Conservation (phyloP, 805 yeast genomes). For the Candida koratica region DNA sequence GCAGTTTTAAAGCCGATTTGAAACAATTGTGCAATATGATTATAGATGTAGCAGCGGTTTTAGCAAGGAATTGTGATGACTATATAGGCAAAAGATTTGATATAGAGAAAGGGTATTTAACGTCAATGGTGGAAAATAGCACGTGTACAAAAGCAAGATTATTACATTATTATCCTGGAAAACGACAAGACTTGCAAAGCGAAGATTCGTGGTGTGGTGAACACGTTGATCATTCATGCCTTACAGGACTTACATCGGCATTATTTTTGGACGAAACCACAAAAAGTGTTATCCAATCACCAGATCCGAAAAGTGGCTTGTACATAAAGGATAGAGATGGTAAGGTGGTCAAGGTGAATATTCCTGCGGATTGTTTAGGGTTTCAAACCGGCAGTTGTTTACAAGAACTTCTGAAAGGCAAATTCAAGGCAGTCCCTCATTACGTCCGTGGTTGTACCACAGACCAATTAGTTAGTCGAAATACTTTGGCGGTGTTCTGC, state of each 20-base stretch:
- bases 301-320: slow-evolving; percentile 47
- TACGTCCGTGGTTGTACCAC: slow-evolving; percentile 44
- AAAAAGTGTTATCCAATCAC: slow-evolving; percentile 26
- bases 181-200: slow-evolving; percentile 2
- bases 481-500: slow-evolving; percentile 59
- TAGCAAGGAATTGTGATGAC: slow-evolving; percentile 53
- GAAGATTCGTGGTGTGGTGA: slow-evolving; percentile 58
- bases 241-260: slow-evolving; percentile 58
- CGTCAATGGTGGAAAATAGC: slow-evolving; percentile 44
- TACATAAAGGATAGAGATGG: slow-evolving; percentile 47
- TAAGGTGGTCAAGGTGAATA: slow-evolving; percentile 44
- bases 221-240: slow-evolving; percentile 56
- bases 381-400: slow-evolving; percentile 60
- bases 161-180: slow-evolving; percentile 48
- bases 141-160: slow-evolving; percentile 57
- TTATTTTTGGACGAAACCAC: slow-evolving; percentile 41
- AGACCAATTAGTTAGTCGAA: slow-evolving; percentile 38
- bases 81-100: slow-evolving; percentile 30
- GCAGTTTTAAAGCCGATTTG: slow-evolving; percentile 32
- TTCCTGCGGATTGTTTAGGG: slow-evolving; percentile 53
- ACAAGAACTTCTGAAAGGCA: slow-evolving; percentile 45
- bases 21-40: slow-evolving; percentile 43
- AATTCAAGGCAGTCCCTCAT: slow-evolving; percentile 57
- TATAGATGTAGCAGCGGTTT: slow-evolving; percentile 44
- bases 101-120: slow-evolving; percentile 37